A percentile compares a stretch with the other conserved stretches of the same genome.
Conservation (phyloP, 768 basidiomycete genomes). For the Tylopilus sp. region DNA sequence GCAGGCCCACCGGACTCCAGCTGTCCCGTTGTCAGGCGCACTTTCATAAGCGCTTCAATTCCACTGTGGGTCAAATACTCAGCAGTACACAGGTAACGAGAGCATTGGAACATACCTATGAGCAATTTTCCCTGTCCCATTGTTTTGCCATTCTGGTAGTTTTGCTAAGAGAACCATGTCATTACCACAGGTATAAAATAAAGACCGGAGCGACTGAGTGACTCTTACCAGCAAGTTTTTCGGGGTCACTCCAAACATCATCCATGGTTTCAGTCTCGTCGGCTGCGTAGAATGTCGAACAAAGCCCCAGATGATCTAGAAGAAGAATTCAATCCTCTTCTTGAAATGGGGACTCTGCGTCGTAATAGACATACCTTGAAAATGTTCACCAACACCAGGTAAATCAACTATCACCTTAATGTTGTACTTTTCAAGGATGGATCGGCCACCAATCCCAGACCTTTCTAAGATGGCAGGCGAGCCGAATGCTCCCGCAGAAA, state of each 20-base stretch:
- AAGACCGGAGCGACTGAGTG: slow-evolving; percentile 9
- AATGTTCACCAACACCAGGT: slow-evolving; percentile 76
- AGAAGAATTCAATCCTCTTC: neutral
- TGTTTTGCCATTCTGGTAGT: neutral
- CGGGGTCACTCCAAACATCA: slow-evolving; percentile 37
- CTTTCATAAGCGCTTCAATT: too few relatives aligned
- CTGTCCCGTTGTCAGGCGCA: too few relatives aligned
- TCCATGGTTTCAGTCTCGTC: slow-evolving; percentile 50
- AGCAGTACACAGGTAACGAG: too few relatives aligned
- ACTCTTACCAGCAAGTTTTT: slow-evolving; percentile 36
- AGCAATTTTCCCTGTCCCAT: too few relatives aligned
- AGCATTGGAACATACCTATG: too few relatives aligned
- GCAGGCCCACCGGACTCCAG: too few relatives aligned
- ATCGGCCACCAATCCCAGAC: slow-evolving; percentile 63
- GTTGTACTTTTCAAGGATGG: slow-evolving; percentile 43
- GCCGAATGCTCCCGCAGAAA: slow-evolving; percentile 54
- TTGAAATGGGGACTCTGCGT: neutral
- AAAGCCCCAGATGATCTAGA: slow-evolving; percentile 30
- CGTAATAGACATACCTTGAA: slow-evolving; percentile 38
- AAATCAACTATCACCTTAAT: slow-evolving; percentile 56
- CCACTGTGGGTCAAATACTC: too few relatives aligned
- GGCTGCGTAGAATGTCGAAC: slow-evolving; percentile 35
- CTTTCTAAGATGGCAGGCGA: slow-evolving; percentile 55
- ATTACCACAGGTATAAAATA: neutral
- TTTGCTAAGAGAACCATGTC: slow-evolving; percentile 19